A percentile compares a stretch with the other conserved stretches of the same genome.
These are phyloP conservation scores for Neonectria hederae DNA, from an alignment of 2,329 filamentous ascomycete genomes.

Conservation along the genomic window DNA sequence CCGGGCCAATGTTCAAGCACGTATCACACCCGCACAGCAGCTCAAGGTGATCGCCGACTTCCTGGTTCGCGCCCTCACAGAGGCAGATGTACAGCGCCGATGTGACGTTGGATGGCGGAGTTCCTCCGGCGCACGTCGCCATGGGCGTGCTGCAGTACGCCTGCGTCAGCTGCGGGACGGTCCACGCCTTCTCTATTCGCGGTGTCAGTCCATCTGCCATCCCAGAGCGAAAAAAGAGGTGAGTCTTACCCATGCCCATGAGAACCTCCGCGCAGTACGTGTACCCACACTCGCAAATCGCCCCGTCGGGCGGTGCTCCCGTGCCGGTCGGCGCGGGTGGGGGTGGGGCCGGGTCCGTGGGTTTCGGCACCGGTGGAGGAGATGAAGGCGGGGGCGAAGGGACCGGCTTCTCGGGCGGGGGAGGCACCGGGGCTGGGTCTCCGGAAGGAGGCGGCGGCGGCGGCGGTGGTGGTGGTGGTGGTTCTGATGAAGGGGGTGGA, in stretches of 20 bases:
- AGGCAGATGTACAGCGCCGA: slow-evolving; percentile 52
- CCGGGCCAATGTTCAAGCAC: slow-evolving; percentile 51
- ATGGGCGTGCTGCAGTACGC: slow-evolving; percentile 52
- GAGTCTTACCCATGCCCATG: slow-evolving; percentile 47
- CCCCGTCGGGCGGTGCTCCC: slow-evolving; percentile 36
- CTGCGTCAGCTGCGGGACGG: slow-evolving; percentile 43
- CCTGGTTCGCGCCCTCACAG: slow-evolving; percentile 46
- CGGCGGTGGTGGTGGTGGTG: slow-evolving; percentile 10
- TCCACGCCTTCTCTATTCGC: slow-evolving; percentile 47
- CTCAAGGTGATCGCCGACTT: slow-evolving; percentile 48
- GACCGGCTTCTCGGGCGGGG: not conserved
- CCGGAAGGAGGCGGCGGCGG: not conserved
- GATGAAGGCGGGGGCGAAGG: slow-evolving; percentile 26
- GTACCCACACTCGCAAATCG: slow-evolving; percentile 54
- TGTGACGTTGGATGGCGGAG: slow-evolving; percentile 44
- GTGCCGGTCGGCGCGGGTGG: slow-evolving; percentile 34
- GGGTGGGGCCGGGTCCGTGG: slow-evolving; percentile 33
- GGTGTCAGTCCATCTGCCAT: not conserved
- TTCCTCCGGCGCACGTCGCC: slow-evolving; percentile 44
- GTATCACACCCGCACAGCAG: slow-evolving; percentile 53
- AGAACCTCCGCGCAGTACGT: slow-evolving; percentile 54
- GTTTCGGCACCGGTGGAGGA: slow-evolving; percentile 32
- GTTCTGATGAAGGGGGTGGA: slow-evolving; percentile 19
- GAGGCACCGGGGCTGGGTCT: slow-evolving; percentile 13
- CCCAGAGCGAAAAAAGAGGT: not conserved